Conservation (phyloP, 257 asterid species). For the Capsicum baccatum region DNA sequence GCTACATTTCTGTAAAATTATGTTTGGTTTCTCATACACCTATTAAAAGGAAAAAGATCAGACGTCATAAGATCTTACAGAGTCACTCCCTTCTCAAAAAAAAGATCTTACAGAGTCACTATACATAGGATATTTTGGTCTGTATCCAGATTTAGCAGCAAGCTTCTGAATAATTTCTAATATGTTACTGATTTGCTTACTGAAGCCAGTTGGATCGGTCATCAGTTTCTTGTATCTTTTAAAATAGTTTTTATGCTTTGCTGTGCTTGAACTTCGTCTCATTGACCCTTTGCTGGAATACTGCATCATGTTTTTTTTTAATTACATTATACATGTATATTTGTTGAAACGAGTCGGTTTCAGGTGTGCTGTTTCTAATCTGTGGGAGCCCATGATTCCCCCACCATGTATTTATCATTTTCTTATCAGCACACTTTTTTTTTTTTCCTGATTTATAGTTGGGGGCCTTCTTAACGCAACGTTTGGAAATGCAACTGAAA, state of each 20-base stretch:
- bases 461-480: constrained; percentile 98
- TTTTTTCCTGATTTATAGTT: constrained; percentile 52
- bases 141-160: background rate
- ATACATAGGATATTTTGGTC: background rate
- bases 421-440: background rate
- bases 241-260: constrained; percentile 7
- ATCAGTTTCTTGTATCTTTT: background rate
- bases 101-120: background rate
- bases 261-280: constrained; percentile 1
- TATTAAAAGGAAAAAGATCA: background rate
- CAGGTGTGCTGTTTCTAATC: background rate
- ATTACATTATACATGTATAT: background rate
- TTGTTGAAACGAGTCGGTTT: background rate
- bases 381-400: background rate
- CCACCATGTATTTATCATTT: background rate
- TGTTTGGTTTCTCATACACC: background rate
- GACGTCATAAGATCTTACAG: constrained; percentile 9
- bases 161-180: constrained; percentile 9
- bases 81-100: background rate
- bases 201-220: background rate
- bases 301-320: constrained; percentile 6
- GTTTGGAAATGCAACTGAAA: constrained; percentile 96
- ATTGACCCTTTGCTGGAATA: constrained; percentile 1
- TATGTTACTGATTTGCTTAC: constrained; percentile 6
- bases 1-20: background rate